phyloP scores from a whole-genome alignment of 108 stramenopile species.

The Pelagomonas calceolata region DNA sequence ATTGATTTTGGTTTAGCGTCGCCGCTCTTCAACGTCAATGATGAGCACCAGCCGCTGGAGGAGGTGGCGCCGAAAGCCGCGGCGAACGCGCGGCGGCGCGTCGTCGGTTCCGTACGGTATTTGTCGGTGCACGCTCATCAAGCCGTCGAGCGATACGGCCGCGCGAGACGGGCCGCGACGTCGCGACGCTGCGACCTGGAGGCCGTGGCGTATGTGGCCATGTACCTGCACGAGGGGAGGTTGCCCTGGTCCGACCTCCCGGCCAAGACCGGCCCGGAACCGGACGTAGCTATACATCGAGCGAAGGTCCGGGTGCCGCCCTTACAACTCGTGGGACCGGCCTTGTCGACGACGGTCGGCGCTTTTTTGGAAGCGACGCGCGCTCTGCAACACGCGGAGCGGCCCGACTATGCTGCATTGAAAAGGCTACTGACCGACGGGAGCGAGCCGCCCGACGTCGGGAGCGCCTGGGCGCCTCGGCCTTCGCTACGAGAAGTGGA shows the following conservation, averaged over 20 bases:
- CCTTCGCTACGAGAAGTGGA: too few relatives aligned
- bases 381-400: not conserved
- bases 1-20: not conserved
- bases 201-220: not conserved
- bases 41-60: not conserved
- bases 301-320: not conserved
- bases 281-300: not conserved
- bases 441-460: too few relatives aligned
- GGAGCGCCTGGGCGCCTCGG: too few relatives aligned
- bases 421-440: too few relatives aligned
- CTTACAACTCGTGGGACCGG: not conserved
- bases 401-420: not conserved
- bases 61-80: not conserved
- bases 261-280: not conserved
- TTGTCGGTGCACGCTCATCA: not conserved
- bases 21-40: not conserved
- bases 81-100: too few relatives aligned
- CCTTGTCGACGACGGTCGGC: not conserved
- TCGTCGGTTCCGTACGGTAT: not conserved
- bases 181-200: not conserved
- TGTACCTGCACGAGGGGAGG: not conserved
- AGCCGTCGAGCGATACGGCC: not conserved
- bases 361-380: not conserved
- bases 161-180: not conserved
- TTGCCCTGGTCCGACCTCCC: not conserved